Conservation (phyloP, 805 yeast genomes). For the Debaryomyces hansenii region DNA sequence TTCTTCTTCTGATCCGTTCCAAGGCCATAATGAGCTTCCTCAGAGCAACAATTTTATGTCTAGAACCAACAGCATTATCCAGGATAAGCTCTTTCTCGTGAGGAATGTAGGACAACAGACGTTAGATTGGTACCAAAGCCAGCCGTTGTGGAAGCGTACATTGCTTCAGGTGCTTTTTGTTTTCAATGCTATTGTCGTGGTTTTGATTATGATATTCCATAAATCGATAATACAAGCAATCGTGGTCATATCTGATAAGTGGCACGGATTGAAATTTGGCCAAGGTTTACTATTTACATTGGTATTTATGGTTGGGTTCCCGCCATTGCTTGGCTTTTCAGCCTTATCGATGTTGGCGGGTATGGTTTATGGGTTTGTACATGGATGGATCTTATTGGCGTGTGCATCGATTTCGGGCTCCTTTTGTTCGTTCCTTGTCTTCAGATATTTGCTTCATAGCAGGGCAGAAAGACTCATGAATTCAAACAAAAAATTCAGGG, state of each 20-base stretch:
- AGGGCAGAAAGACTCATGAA: constrained; percentile 63
- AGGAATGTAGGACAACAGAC: constrained; percentile 1
- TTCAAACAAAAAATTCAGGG: constrained; percentile 63
- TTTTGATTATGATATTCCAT: constrained; percentile 31
- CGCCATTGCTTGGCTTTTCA: constrained; percentile 86
- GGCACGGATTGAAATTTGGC: constrained; percentile 42
- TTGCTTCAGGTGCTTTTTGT: constrained; percentile 13
- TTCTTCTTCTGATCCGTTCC: neutral
- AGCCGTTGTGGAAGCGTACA: constrained; percentile 13
- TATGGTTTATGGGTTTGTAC: constrained; percentile 75
- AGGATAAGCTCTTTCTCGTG: neutral
- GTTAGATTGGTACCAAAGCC: constrained; percentile 19
- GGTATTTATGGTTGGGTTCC: constrained; percentile 74
- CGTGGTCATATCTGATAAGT: constrained; percentile 45
- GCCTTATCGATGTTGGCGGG: constrained; percentile 68
- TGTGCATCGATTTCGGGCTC: constrained; percentile 73
- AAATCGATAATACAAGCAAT: constrained; percentile 32
- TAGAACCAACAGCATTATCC: neutral
- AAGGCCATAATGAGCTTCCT: neutral
- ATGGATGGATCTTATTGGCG: constrained; percentile 79
- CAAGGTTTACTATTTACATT: constrained; percentile 48
- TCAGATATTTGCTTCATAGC: constrained; percentile 55
- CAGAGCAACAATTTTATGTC: neutral
- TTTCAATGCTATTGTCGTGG: constrained; percentile 16
- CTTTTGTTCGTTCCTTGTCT: constrained; percentile 66